Evolutionary conservation across 116 monocot species (phyloP).

Genomic region (Thalassia testudinum): DNA sequence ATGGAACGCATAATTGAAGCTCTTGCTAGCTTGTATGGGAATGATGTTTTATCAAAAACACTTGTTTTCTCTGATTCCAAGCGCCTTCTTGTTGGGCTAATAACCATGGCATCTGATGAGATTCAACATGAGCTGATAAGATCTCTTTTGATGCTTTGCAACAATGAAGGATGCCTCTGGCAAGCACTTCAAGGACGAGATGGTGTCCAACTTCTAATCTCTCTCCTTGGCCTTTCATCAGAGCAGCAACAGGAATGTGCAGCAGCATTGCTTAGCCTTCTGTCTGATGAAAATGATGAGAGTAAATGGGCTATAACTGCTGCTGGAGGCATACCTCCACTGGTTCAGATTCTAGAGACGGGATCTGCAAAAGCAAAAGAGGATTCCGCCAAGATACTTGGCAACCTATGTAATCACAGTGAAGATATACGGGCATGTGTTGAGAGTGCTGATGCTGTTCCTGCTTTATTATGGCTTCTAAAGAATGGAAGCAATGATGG

Average conservation of each 20-base stretch:
- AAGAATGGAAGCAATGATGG: constrained; percentile 96
- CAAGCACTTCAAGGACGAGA: constrained; percentile 82
- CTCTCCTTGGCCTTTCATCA: constrained; percentile 95
- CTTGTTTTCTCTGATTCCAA: constrained; percentile 78
- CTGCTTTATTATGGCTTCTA: constrained; percentile 89
- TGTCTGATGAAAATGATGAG: constrained; percentile 93
- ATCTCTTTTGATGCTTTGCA: constrained; percentile 82
- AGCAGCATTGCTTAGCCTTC: constrained; percentile 73
- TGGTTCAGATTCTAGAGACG: constrained; percentile 94
- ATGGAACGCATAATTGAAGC: constrained; percentile 92
- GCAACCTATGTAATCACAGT: constrained; percentile 96
- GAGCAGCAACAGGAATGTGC: constrained; percentile 98
- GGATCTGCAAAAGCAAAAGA: constrained; percentile 95
- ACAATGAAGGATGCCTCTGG: constrained; percentile 62
- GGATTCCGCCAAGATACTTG: constrained; percentile 93
- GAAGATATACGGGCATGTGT: constrained; percentile 98
- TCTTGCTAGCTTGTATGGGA: constrained; percentile 87
- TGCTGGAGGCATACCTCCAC: constrained; percentile 98
- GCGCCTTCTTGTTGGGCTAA: constrained; percentile 77
- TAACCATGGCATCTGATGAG: constrained; percentile 86
- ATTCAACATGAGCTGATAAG: constrained; percentile 75
- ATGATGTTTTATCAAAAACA: constrained; percentile 47
- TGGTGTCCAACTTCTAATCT: constrained; percentile 87
- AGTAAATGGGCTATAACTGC: constrained; percentile 99
- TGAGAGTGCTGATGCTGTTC: constrained; percentile 96